Base-by-base conservation (phyloP, 768 basidiomycete genomes). In the Megacollybia marginata region DNA sequence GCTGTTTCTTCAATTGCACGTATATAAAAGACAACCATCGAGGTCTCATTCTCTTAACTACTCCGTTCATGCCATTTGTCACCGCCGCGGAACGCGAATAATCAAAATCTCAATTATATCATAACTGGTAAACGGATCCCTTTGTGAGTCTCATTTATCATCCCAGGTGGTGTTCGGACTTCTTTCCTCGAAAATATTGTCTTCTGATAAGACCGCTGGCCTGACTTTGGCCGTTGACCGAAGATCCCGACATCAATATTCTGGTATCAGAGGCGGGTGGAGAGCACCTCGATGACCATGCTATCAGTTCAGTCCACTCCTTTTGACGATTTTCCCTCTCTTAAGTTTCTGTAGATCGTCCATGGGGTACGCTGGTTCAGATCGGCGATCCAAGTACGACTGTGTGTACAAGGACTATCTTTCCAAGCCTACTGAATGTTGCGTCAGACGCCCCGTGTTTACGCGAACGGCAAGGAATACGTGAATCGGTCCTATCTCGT, bases 161-260 rank as follows among this genome's bases (percentile, higher is more conserved):
- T 18, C n/a, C n/a, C n/a, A n/a, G 38, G 38, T 15, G 38, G 38
- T 15, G 38, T 40, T 4, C 5, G 38, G 18, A 4, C 38, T 18
- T 15, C 18, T 15, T 40, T 40, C 18, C 18, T 40, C 13, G 3
- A 18, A 18, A 40, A 18, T 4, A 40, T 18, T 40, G 38, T 40
- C 38, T 40, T 28, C 23, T 28, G 23, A 18, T 16, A 13, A 55
- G 57, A 52, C 57, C 7, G 67, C 67, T 5, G 72, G 73, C 13
- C 54, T 72, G 20, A 67, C 68, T 4, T 56, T 73, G 23, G 72
- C 71, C n/a, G 59, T 58, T 74, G 32, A 52, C 63, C 5, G 65
- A 69, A 46, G 65, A 72, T 53, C 48, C 59, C 4, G 48, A 56
- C 33, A 59, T 60, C 47, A 57, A 59, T 9, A 68, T 73, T 12